Evolutionary conservation across 306 rosid genomes (phyloP).

Genomic region (Erythrophleum fordii): DNA sequence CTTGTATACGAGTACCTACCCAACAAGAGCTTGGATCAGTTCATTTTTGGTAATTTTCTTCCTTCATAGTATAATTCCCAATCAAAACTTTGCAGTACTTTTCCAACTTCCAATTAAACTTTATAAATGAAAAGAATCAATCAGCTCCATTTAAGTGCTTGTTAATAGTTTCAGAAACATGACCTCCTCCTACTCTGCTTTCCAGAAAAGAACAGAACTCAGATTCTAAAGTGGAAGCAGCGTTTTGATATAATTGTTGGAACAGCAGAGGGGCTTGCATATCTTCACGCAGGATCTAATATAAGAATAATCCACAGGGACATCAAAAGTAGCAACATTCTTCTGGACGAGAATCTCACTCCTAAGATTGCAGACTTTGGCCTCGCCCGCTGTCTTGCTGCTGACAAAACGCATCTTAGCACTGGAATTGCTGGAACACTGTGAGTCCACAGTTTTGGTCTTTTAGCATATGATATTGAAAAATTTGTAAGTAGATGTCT

Average conservation of each 20-base stretch:
- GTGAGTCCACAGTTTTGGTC: slow-evolving; percentile 51
- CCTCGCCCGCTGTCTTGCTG: slow-evolving; percentile 79
- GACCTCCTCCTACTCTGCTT: background rate
- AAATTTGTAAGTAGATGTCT: no score
- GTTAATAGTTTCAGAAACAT: background rate
- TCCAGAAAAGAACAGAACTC: slow-evolving; percentile 69
- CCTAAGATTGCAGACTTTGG: slow-evolving; percentile 93
- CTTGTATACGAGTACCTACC: slow-evolving; percentile 77
- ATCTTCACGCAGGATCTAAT: slow-evolving; percentile 76
- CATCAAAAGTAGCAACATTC: slow-evolving; percentile 89
- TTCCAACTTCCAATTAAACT: no score
- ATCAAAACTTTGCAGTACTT: background rate
- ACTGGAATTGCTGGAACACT: slow-evolving; percentile 95
- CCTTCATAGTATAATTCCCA: background rate
- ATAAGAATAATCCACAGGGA: slow-evolving; percentile 85
- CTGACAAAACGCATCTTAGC: slow-evolving; percentile 79
- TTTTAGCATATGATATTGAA: background rate
- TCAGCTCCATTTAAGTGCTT: background rate
- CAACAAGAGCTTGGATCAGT: slow-evolving; percentile 77
- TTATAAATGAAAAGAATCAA: background rate
- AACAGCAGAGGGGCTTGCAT: slow-evolving; percentile 86
- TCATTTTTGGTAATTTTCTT: slow-evolving; percentile 66
- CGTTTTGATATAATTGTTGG: slow-evolving; percentile 68
- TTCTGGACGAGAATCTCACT: slow-evolving; percentile 72
- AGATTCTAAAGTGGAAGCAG: slow-evolving; percentile 74